Evolutionary conservation across 768 basidiomycete genomes (phyloP), one percentile per base, ranked within the genome.

Genomic region (Clavaria fumosa): DNA sequence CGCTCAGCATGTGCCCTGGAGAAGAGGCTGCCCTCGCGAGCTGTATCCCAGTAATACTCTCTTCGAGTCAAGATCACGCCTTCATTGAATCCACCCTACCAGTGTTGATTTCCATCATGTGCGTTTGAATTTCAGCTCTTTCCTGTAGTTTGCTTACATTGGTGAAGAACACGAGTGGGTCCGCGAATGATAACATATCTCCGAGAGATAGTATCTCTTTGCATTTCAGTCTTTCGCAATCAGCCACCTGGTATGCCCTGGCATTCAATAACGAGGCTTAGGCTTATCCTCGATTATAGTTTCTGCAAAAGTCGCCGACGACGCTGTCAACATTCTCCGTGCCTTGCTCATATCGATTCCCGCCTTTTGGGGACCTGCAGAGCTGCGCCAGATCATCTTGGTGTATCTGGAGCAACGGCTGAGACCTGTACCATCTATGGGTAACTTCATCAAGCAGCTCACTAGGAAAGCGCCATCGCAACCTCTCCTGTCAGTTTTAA

Each of bases 171-270:
- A 14, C 75, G 78, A 32, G 69, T 96, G 15, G 88, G 85, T 0
- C 86, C 91, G 7, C 77, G 93, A 0, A 66, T 89, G 35, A 88
- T 99, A 35, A 88, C 93, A 4, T 68, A 74, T 56, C 78, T 95
- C 58, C 72, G 72, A 37, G 66, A 73, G 10, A 70, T 91, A 32
- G 67, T 82, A 11, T 56, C 71, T 4, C 64, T 75, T 37, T 72
- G 72, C 41, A 58, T 75, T 23, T 39, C 53, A 15, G 51, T 72
- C 20, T 57, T 77, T 32, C 64, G 60, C 14, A 63, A 68, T 28
- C 53, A 51, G 18, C 49, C 61, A 21, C 52, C 52, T 45, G 49
- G 72, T 66, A 43, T 27, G 48, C 45, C 38, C 11, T 22, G 19
- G 17, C 17, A 7, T 14, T 10, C 27, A 10, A 9, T 30, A 12